A percentile compares a stretch with the other conserved stretches of the same genome.
phyloP scores from a whole-genome alignment of 2,329 filamentous ascomycete species.

The Pseudogymnoascus sp. region DNA sequence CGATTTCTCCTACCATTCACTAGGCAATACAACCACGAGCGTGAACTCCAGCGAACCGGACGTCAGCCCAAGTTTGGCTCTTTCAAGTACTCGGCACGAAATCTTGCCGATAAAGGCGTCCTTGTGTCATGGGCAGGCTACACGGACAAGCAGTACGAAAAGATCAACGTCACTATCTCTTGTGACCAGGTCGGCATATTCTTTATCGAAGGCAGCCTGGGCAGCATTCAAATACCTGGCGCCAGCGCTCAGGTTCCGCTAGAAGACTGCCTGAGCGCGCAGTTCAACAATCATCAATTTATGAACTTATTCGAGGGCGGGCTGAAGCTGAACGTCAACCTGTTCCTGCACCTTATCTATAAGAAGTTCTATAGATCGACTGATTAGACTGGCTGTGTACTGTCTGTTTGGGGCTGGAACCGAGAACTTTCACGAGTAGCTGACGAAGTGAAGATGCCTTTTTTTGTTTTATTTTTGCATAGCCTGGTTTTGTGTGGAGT shows the following conservation, averaged over 20 bases:
- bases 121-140: slow-evolving; percentile 87
- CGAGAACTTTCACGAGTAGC: background rate
- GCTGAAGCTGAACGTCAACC: slow-evolving; percentile 87
- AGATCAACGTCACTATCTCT: slow-evolving; percentile 87
- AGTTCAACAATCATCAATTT: slow-evolving; percentile 95
- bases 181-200: slow-evolving; percentile 94
- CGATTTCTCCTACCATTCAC: slow-evolving; percentile 93
- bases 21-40: slow-evolving; percentile 97
- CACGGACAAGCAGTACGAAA: slow-evolving; percentile 75
- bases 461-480: slow-evolving; percentile 1
- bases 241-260: slow-evolving; percentile 82
- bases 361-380: slow-evolving; percentile 87
- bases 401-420: background rate
- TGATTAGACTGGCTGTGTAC: background rate
- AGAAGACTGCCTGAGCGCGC: slow-evolving; percentile 89
- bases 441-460: background rate
- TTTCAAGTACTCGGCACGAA: slow-evolving; percentile 91
- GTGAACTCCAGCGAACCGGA: slow-evolving; percentile 84
- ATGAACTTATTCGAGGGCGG: slow-evolving; percentile 86
- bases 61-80: slow-evolving; percentile 95
- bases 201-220: slow-evolving; percentile 80
- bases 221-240: slow-evolving; percentile 92
- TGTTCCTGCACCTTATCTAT: slow-evolving; percentile 93
- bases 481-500: slow-evolving; percentile 9
- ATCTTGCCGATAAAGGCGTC: slow-evolving; percentile 86